A percentile compares a stretch with the other conserved stretches of the same genome.
These are phyloP conservation scores for Boletus vermiculosoides DNA, from an alignment of 768 basidiomycete species.

Conservation along the genomic window DNA sequence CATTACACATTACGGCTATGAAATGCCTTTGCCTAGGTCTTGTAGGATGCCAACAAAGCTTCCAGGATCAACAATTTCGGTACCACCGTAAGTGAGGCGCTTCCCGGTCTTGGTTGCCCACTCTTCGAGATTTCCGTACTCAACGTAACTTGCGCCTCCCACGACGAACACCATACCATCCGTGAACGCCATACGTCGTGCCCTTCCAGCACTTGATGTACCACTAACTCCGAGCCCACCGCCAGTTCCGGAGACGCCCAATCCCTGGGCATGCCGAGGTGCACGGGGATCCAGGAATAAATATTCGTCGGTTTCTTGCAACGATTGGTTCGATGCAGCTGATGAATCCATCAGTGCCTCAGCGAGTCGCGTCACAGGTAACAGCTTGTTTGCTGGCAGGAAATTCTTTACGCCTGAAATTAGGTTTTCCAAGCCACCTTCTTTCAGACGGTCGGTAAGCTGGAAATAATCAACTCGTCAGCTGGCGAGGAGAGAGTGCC, in stretches of 20 bases:
- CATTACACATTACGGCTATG: conserved; percentile 29
- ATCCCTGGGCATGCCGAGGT: conserved; percentile 52
- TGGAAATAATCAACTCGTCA: conserved; percentile 31
- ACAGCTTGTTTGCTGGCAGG: conserved; percentile 89
- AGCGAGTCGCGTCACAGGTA: conserved; percentile 87
- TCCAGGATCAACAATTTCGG: conserved; percentile 89
- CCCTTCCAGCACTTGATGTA: conserved; percentile 37
- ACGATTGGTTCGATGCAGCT: conserved; percentile 87
- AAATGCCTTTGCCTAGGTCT: conserved; percentile 50
- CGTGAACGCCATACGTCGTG: conserved; percentile 69
- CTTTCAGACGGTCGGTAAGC: conserved; percentile 92
- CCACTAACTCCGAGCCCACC: conserved; percentile 43
- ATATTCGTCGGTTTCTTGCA: conserved; percentile 96
- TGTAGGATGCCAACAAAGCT: conserved; percentile 77
- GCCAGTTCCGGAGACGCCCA: conserved; percentile 46
- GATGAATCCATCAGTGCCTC: conserved; percentile 99
- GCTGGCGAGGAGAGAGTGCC: neutral
- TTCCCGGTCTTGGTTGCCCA: conserved; percentile 85
- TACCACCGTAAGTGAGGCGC: conserved; percentile 90
- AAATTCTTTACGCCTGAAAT: conserved; percentile 99
- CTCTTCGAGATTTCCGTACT: conserved; percentile 94
- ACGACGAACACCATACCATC: conserved; percentile 94
- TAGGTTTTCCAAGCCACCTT: conserved; percentile 94
- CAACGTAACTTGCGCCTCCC: conserved; percentile 95
- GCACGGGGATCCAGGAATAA: conserved; percentile 90